Evolutionary conservation across 2,329 filamentous ascomycete genomes (phyloP).

Genomic region (Cladobotryum protrusum): DNA sequence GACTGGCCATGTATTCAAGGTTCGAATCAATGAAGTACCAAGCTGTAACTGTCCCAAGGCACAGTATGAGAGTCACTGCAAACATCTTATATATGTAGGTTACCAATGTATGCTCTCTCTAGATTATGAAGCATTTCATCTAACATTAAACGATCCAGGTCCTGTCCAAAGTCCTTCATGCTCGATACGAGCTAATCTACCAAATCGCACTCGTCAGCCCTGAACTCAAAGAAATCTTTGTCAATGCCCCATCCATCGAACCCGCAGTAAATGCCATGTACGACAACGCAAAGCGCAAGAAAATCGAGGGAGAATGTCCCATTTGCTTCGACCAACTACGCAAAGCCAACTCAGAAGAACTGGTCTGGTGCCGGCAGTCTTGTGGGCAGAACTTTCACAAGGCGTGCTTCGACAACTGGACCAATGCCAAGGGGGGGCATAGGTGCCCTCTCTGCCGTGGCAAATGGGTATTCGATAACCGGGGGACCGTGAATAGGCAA

Average conservation of each 20-base stretch:
- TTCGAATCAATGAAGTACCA: constrained; percentile 46
- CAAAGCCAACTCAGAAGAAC: constrained; percentile 25
- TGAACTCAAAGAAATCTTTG: constrained; percentile 56
- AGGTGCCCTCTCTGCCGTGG: constrained; percentile 58
- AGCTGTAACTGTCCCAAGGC: constrained; percentile 52
- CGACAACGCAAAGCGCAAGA: constrained; percentile 36
- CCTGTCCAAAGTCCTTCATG: constrained; percentile 53
- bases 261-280: constrained; percentile 24
- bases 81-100: constrained; percentile 55
- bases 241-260: constrained; percentile 42
- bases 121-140: not conserved
- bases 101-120: not conserved
- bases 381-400: constrained; percentile 52
- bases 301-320: constrained; percentile 48
- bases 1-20: constrained; percentile 59
- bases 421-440: constrained; percentile 34
- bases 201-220: constrained; percentile 54
- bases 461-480: constrained; percentile 41
- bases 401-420: constrained; percentile 50
- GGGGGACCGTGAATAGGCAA: constrained; percentile 27
- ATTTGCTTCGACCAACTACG: constrained; percentile 50
- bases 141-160: constrained; percentile 30
- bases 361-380: constrained; percentile 46
- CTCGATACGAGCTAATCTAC: constrained; percentile 49
- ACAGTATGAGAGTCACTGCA: constrained; percentile 52